Evolutionary conservation across 306 rosid species (phyloP).

Genomic region (Mimosa pudica): DNA sequence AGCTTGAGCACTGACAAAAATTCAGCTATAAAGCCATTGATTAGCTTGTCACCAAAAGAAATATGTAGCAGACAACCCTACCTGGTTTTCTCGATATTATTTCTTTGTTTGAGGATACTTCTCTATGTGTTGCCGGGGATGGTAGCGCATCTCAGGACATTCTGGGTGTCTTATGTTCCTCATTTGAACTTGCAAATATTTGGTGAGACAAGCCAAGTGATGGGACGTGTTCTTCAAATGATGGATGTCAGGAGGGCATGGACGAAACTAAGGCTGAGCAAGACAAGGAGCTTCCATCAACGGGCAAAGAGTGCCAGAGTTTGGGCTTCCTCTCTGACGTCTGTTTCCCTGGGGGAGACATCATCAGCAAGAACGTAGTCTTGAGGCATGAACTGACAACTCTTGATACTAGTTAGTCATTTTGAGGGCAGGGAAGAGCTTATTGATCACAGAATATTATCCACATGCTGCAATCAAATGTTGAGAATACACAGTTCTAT

Average conservation of each 20-base stretch:
- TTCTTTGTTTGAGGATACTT: conserved; percentile 59
- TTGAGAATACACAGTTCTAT: conserved; percentile 27
- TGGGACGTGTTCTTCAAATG: conserved; percentile 56
- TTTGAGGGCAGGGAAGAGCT: conserved; percentile 45
- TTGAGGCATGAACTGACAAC: conserved; percentile 31
- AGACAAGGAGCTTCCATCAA: conserved; percentile 67
- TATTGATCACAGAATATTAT: conserved; percentile 22
- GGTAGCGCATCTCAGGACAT: conserved; percentile 43
- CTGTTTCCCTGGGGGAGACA: conserved; percentile 73
- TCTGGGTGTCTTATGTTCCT: conserved; percentile 53
- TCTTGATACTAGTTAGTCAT: conserved; percentile 33
- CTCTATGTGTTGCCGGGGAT: conserved; percentile 47
- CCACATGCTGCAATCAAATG: conserved; percentile 35
- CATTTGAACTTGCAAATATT: conserved; percentile 69
- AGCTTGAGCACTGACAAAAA: conserved; percentile 31
- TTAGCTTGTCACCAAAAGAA: conserved; percentile 43
- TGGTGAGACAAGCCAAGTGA: conserved; percentile 64
- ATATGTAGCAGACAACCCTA: conserved; percentile 56
- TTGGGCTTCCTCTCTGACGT: conserved; percentile 80
- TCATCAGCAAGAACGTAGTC: conserved; percentile 44
- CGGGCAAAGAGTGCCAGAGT: conserved; percentile 66
- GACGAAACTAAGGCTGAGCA: conserved; percentile 69
- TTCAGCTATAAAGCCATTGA: conserved; percentile 37
- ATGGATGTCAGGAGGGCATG: conserved; percentile 66
- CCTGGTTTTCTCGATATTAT: conserved; percentile 52